Evolutionary conservation across 345 rosid genomes (phyloP).

Genomic region (Orychophragmus violaceus): DNA sequence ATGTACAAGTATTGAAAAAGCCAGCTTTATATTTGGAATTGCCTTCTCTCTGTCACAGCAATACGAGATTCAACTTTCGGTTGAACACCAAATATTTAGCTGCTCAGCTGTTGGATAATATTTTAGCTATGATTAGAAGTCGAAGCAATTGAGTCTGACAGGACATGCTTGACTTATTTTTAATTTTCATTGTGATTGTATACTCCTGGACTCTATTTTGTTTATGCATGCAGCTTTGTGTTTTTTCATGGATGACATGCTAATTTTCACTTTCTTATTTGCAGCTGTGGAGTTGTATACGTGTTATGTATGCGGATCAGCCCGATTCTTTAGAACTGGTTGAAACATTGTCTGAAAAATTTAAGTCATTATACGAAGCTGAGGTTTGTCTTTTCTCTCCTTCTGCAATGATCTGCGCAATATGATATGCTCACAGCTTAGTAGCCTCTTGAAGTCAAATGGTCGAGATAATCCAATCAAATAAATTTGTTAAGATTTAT

Average conservation of each 20-base stretch:
- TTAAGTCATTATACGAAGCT: conserved; percentile 58
- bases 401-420: neutral
- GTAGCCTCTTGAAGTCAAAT: conserved; percentile 10
- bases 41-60: neutral
- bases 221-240: conserved; percentile 7
- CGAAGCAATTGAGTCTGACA: neutral
- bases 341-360: conserved; percentile 59
- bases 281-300: conserved; percentile 85
- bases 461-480: neutral
- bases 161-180: neutral
- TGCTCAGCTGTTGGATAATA: neutral
- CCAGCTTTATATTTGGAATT: conserved; percentile 7
- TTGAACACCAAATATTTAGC: neutral
- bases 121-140: conserved; percentile 3
- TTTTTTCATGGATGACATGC: conserved; percentile 15
- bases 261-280: conserved; percentile 33
- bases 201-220: neutral
- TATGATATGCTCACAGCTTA: neutral
- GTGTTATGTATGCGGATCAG: conserved; percentile 57
- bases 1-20: neutral
- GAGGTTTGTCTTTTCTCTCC: conserved; percentile 53
- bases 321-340: conserved; percentile 68
- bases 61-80: neutral
- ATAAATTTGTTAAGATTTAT: neutral
- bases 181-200: neutral